Conservation (phyloP, 2,329 filamentous ascomycete genomes). For the Didymella exigua region DNA sequence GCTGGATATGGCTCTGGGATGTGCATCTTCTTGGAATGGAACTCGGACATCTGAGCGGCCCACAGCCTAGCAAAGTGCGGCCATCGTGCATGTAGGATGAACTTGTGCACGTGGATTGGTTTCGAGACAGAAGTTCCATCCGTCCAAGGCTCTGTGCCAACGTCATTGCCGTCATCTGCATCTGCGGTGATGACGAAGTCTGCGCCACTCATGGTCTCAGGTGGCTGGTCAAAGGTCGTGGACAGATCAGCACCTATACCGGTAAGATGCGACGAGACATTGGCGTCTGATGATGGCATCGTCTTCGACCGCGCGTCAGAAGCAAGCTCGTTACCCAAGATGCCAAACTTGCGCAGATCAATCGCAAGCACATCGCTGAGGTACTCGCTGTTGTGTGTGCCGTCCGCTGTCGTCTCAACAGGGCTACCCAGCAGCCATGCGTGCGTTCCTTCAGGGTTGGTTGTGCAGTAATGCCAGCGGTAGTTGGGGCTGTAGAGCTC, state of each 20-base stretch:
- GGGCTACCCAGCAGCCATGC: constrained; percentile 96
- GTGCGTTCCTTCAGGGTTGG: constrained; percentile 93
- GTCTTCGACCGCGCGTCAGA: constrained; percentile 51
- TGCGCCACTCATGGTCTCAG: constrained; percentile 81
- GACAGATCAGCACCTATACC: constrained; percentile 86
- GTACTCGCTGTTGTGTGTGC: constrained; percentile 81
- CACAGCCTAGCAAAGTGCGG: constrained; percentile 94
- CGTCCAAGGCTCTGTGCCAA: constrained; percentile 60
- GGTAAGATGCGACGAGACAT: constrained; percentile 57
- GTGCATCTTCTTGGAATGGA: constrained; percentile 96
- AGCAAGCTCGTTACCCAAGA: constrained; percentile 77
- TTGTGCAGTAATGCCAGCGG: constrained; percentile 97
- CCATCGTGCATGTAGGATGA: constrained; percentile 94
- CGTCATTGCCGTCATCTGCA: constrained; percentile 73
- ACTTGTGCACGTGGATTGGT: constrained; percentile 91
- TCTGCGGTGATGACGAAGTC: constrained; percentile 93
- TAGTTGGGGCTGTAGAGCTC: constrained; percentile 93
- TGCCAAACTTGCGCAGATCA: constrained; percentile 87
- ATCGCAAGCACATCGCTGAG: constrained; percentile 93
- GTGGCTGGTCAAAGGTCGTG: constrained; percentile 82
- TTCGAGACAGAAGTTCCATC: constrained; percentile 57
- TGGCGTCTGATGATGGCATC: constrained; percentile 59
- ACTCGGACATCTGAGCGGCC: constrained; percentile 94
- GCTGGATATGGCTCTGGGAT: constrained; percentile 95
- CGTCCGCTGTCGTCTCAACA: constrained; percentile 70